Evolutionary conservation across 306 rosid genomes (phyloP).

Genomic region (Quercus rubra): DNA sequence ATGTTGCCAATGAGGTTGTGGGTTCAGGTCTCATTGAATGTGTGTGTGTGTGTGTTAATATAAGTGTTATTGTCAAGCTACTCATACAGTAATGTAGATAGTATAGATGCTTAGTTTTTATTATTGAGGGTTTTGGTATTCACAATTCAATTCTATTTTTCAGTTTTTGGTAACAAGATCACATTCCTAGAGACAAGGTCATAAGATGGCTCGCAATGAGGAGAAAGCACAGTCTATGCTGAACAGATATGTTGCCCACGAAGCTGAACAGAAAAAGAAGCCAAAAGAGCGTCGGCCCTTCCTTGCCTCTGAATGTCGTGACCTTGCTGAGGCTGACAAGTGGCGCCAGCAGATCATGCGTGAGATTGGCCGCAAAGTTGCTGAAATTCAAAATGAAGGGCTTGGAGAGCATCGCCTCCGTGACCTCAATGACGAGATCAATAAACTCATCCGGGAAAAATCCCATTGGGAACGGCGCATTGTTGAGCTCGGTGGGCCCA

Average conservation of each 20-base stretch:
- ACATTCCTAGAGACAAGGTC: too few species aligned
- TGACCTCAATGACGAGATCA: slow-evolving; percentile 90
- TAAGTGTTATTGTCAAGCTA: too few species aligned
- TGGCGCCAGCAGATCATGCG: slow-evolving; percentile 97
- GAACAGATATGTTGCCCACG: slow-evolving; percentile 74
- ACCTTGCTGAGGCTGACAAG: slow-evolving; percentile 85
- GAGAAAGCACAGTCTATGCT: slow-evolving; percentile 78
- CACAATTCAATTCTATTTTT: too few species aligned
- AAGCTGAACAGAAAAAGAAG: slow-evolving; percentile 94
- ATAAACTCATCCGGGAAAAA: slow-evolving; percentile 80
- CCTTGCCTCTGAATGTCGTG: slow-evolving; percentile 94
- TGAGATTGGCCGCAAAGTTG: slow-evolving; percentile 88
- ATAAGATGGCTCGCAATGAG: slow-evolving; percentile 74
- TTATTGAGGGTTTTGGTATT: too few species aligned
- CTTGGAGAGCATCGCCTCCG: slow-evolving; percentile 98
- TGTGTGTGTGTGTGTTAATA: too few species aligned
- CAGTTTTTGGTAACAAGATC: too few species aligned
- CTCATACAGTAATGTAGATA: too few species aligned
- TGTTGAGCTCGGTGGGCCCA: slow-evolving; percentile 82
- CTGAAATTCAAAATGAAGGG: slow-evolving; percentile 96
- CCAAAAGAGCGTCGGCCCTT: slow-evolving; percentile 75
- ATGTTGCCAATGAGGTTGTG: too few species aligned
- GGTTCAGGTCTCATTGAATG: too few species aligned
- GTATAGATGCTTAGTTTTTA: too few species aligned
- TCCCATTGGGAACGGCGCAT: slow-evolving; percentile 88